Percentiles rank a stretch among this genome's conserved stretches.
These are phyloP conservation scores for Paecilomyces sp. DNA, from an alignment of 2,329 filamentous ascomycete genomes.

Conservation along the genomic window DNA sequence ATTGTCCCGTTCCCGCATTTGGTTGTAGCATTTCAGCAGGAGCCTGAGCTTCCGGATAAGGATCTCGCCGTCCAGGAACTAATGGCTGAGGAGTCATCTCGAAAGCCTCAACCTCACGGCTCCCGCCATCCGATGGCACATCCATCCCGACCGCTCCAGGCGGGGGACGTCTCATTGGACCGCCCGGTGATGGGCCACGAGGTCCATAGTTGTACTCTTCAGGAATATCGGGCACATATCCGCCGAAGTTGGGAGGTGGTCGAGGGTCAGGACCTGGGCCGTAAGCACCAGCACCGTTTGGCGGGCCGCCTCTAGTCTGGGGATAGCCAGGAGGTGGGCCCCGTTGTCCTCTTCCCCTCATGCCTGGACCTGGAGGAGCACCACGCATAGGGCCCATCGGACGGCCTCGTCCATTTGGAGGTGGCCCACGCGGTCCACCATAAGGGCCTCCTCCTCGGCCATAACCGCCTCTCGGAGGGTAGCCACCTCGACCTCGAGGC, in stretches of 20 bases:
- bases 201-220: slow-evolving; percentile 19
- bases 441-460: slow-evolving; percentile 36
- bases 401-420: slow-evolving; percentile 37
- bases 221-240: slow-evolving; percentile 27
- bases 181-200: slow-evolving; percentile 14
- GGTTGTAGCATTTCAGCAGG: slow-evolving; percentile 59
- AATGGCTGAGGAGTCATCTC: slow-evolving; percentile 73
- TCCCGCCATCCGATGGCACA: slow-evolving; percentile 25
- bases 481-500: slow-evolving; percentile 52
- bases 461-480: slow-evolving; percentile 39
- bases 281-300: slow-evolving; percentile 26
- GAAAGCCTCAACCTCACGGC: slow-evolving; percentile 56
- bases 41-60: slow-evolving; percentile 60
- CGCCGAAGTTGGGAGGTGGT: slow-evolving; percentile 17
- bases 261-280: slow-evolving; percentile 17
- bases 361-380: slow-evolving; percentile 32
- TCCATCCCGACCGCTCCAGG: slow-evolving; percentile 28
- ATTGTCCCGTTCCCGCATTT: slow-evolving; percentile 42
- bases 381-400: slow-evolving; percentile 27
- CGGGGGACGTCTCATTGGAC: slow-evolving; percentile 20
- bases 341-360: slow-evolving; percentile 35
- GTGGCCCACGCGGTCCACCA: slow-evolving; percentile 24
- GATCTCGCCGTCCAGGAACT: slow-evolving; percentile 50
- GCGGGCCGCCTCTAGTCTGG: slow-evolving; percentile 33
- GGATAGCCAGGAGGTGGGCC: slow-evolving; percentile 47